These are phyloP conservation scores for Bolboschoenoplectus hybrid DNA, from an alignment of 202 grass and related monocot species.

Conservation along the genomic window DNA sequence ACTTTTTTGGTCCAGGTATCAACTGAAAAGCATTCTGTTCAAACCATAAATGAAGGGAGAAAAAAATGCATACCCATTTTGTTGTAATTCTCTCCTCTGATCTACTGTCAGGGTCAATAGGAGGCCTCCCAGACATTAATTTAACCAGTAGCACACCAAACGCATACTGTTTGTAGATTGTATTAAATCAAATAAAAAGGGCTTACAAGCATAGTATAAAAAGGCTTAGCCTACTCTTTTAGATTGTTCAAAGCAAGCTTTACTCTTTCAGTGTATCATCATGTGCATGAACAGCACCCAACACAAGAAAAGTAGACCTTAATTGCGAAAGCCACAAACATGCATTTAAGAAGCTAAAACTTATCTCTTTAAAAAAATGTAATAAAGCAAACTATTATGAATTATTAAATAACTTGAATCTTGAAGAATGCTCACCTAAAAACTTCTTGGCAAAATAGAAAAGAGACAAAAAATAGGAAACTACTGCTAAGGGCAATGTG, in stretches of 20 bases:
- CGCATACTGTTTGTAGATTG: not conserved
- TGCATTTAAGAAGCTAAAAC: not conserved
- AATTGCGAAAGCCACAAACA: not conserved
- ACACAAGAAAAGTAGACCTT: not conserved
- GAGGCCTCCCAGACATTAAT: constrained; percentile 24
- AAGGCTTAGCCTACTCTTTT: too few species aligned
- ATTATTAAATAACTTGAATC: not conserved
- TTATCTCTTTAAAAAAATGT: not conserved
- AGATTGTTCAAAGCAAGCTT: not conserved
- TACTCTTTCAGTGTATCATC: not conserved
- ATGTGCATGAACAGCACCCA: not conserved
- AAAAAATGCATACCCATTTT: constrained; percentile 24
- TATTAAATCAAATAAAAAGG: too few species aligned
- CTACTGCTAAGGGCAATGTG: not conserved
- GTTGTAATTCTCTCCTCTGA: not conserved
- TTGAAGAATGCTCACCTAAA: not conserved
- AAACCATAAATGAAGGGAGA: not conserved
- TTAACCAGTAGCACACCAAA: constrained; percentile 25
- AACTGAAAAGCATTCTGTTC: not conserved
- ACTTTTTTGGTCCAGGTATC: not conserved
- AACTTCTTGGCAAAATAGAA: not conserved
- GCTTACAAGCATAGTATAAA: too few species aligned
- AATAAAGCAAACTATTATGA: not conserved
- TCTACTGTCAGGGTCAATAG: not conserved
- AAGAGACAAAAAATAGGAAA: not conserved